Base-by-base conservation (phyloP, 768 basidiomycete genomes). In the Suillus subluteus region DNA sequence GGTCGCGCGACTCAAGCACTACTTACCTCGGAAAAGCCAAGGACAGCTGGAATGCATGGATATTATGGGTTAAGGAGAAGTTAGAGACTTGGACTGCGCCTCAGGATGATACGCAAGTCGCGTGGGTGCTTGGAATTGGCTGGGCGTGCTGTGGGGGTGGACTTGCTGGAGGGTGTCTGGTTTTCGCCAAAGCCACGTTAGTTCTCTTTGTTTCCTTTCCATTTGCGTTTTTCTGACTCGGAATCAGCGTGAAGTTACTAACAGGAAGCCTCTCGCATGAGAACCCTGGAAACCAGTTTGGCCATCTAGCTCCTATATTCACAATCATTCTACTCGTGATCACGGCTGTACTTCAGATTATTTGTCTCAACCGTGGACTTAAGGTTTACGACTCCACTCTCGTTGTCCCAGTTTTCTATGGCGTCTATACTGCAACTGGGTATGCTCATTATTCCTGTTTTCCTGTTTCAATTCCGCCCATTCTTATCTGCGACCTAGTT, bases 91-190 rank as follows among this genome's bases (percentile, higher is more conserved):
- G 92, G 90, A 91, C 90, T 9, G 89, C 86, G 37, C 83, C 89
- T 15, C 91, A 90, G 73, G 91, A 91, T 73, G 96, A 99, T 73
- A 91, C 87, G 70, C 89, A 89, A 63, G 82, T 99, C 50, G 91
- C 91, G 8, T 98, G 95, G 94, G 89, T 92, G 35, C 83, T 96
- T 55, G 96, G 96, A 16, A 94, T 99, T 61, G 91, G 90, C 2
- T 98, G 96, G 97, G 92, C 95, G 3, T 95, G 95, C 68, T 89
- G 89, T 64, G 96, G 96, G 41, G 96, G 96, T 15, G 91, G 94
- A 43, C 81, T 99, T 46, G 94, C 95, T 7, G 97, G 96, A 6
- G 89, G 90, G 50, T 92, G 89, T 77, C 82, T 99, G 65, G 94
- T 99, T 4, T 96, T 98, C 68, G 90, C 90, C 7, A 91, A 79